These are phyloP conservation scores for Lactarius sanguifluus DNA, from an alignment of 768 basidiomycete genomes.

Conservation along the genomic window DNA sequence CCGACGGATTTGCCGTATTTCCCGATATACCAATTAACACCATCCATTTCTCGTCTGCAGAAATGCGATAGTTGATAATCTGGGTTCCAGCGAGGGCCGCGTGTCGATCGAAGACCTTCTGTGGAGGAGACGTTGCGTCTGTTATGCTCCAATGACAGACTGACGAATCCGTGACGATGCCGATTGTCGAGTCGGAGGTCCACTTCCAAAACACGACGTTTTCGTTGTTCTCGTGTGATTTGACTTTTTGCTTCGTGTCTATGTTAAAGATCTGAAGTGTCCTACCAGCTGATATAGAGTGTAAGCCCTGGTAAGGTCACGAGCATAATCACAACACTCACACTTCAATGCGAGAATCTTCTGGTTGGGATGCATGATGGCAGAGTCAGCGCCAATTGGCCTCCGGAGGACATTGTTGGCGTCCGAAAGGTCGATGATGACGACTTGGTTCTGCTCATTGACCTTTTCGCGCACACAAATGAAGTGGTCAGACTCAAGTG, in stretches of 20 bases:
- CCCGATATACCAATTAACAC: slow-evolving; percentile 94
- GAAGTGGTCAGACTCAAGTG: slow-evolving; percentile 96
- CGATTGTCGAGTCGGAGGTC: slow-evolving; percentile 88
- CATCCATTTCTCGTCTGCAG: slow-evolving; percentile 94
- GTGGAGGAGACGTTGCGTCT: slow-evolving; percentile 73
- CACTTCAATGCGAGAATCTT: slow-evolving; percentile 97
- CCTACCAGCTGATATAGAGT: slow-evolving; percentile 63
- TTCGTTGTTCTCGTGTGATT: slow-evolving; percentile 90
- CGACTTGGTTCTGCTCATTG: slow-evolving; percentile 94
- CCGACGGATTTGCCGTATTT: slow-evolving; percentile 87
- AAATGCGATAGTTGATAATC: slow-evolving; percentile 97
- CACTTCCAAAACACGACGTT: slow-evolving; percentile 99
- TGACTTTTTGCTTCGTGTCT: slow-evolving; percentile 96
- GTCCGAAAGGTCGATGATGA: slow-evolving; percentile 96
- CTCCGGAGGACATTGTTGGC: slow-evolving; percentile 96
- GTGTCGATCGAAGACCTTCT: slow-evolving; percentile 97
- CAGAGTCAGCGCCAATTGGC: slow-evolving; percentile 97
- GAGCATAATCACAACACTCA: slow-evolving; percentile 36
- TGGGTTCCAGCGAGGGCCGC: slow-evolving; percentile 91
- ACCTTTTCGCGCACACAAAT: slow-evolving; percentile 97
- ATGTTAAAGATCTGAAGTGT: slow-evolving; percentile 98
- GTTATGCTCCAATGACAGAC: slow-evolving; percentile 89
- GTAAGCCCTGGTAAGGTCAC: slow-evolving; percentile 10
- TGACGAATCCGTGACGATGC: slow-evolving; percentile 91
- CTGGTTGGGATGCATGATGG: slow-evolving; percentile 96